These are phyloP conservation scores for Mercurialis annua DNA, from an alignment of 345 rosid genomes.

Conservation along the genomic window DNA sequence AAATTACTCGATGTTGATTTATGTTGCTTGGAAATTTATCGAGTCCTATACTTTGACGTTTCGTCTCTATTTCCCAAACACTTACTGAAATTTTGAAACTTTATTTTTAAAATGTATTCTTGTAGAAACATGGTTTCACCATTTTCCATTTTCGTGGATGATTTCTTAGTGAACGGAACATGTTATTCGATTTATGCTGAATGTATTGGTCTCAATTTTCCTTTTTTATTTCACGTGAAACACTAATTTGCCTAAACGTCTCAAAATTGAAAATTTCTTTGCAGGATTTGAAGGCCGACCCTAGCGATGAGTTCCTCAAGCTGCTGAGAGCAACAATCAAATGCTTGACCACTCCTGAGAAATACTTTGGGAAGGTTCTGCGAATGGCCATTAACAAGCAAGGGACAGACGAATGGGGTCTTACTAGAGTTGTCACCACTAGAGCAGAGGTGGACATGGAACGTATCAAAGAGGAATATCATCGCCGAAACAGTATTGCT, in stretches of 20 bases:
- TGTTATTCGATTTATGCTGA: not conserved
- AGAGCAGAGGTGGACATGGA: slow-evolving; percentile 85
- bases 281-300: slow-evolving; percentile 71
- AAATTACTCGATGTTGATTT: not conserved
- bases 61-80: no score
- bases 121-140: no score
- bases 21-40: no score
- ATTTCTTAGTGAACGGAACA: no score
- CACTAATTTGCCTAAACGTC: not conserved
- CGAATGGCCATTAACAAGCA: slow-evolving; percentile 64
- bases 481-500: slow-evolving; percentile 64
- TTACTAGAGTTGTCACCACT: slow-evolving; percentile 69
- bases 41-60: no score
- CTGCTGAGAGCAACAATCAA: slow-evolving; percentile 66
- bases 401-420: slow-evolving; percentile 88
- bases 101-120: no score
- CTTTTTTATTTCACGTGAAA: not conserved
- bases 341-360: slow-evolving; percentile 83
- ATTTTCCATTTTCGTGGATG: no score
- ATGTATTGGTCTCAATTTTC: not conserved
- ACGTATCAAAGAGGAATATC: slow-evolving; percentile 74
- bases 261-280: slow-evolving; percentile 16
- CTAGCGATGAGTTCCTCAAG: slow-evolving; percentile 59
- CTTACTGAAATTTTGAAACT: no score
- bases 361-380: slow-evolving; percentile 74